These are phyloP conservation scores for Nigrospora osmanthi DNA, from an alignment of 2,329 filamentous ascomycete species.

Conservation along the genomic window DNA sequence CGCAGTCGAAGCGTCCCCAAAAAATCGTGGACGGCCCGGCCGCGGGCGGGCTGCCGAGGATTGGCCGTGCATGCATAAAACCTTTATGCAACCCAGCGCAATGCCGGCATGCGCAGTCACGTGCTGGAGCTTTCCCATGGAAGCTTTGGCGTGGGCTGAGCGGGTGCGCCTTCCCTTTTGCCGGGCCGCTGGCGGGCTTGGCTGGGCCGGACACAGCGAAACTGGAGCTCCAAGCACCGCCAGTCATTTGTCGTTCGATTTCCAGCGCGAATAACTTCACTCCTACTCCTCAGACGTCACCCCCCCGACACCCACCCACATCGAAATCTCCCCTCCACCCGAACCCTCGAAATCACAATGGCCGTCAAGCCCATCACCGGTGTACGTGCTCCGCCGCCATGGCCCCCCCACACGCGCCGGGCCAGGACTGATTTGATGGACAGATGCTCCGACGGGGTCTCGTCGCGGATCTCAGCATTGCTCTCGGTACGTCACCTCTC, in stretches of 20 bases:
- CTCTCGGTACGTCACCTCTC: constrained; percentile 38
- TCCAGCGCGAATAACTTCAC: constrained; percentile 7
- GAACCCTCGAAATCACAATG: constrained; percentile 30
- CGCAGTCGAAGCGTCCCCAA: neutral
- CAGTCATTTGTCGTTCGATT: constrained; percentile 3
- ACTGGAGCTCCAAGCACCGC: neutral
- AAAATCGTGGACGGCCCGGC: constrained; percentile 2
- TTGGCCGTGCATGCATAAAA: constrained; percentile 1
- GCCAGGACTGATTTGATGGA: constrained; percentile 25
- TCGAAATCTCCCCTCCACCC: constrained; percentile 7
- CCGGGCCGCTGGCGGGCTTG: too few relatives aligned
- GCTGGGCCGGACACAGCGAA: too few relatives aligned
- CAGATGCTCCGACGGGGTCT: constrained; percentile 55
- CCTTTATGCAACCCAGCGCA: too few relatives aligned
- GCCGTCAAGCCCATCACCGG: constrained; percentile 51
- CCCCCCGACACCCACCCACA: constrained; percentile 1
- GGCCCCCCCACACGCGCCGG: neutral
- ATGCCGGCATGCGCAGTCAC: too few relatives aligned
- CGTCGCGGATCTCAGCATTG: constrained; percentile 47
- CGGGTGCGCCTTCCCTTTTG: too few relatives aligned
- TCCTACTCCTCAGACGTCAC: neutral
- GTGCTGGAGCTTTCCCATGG: too few relatives aligned
- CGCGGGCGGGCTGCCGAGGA: constrained; percentile 2
- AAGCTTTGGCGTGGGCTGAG: too few relatives aligned
- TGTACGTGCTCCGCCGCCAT: constrained; percentile 33